Evolutionary conservation across 2,329 filamentous ascomycete genomes (phyloP), one percentile per base, ranked within the genome.

Genomic region (Chrysoporthe cubensis): DNA sequence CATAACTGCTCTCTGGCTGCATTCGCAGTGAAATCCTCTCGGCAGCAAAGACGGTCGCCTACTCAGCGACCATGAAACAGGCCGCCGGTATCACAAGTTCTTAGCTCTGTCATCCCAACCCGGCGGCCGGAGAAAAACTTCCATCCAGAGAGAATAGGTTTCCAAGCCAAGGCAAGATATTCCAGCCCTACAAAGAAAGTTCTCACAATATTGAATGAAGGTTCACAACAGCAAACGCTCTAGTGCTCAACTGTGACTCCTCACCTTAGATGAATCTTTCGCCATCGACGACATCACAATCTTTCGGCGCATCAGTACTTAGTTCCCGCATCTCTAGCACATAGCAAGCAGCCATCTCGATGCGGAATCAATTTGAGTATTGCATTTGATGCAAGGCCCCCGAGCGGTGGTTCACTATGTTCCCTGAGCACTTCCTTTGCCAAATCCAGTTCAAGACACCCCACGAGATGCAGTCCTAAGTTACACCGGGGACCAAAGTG

Each of bases 351-450:
- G n/a, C 32, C 9, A 42, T 16, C 40, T 26, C 18, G 8, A n/a
- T 66, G 16, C 18, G 40, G 43, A 61, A 56, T 62, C 56, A 61
- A 40, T 60, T 60, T 66, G 60, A 60, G 46, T 64, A 63, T 66
- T 59, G 64, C 67, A 69, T 60, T 59, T 60, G 59, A 42, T 56
- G n/a, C 61, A n/a, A 54, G 62, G 59, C 64, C 37, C 37, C 21
- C 44, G 21, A 42, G 37, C 34, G 16, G 42, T 57, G 18, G 32
- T 13, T 18, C 64, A 52, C 64, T 7, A 43, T 48, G 42, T 66
- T 42, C 64, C 56, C 37, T 37, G 16, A n/a, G 7, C 18, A 56
- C 18, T 56, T 34, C 54, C 21, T 62, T 60, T 43, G 37, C 66
- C 64, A 48, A 42, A 56, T 26, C 50, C 52, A 42, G 34, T 40